Evolutionary conservation across 495 filamentous ascomycete species (phyloP), one percentile per base, ranked within the genome.

Genomic region (Lasiosphaeriaceae sp.): DNA sequence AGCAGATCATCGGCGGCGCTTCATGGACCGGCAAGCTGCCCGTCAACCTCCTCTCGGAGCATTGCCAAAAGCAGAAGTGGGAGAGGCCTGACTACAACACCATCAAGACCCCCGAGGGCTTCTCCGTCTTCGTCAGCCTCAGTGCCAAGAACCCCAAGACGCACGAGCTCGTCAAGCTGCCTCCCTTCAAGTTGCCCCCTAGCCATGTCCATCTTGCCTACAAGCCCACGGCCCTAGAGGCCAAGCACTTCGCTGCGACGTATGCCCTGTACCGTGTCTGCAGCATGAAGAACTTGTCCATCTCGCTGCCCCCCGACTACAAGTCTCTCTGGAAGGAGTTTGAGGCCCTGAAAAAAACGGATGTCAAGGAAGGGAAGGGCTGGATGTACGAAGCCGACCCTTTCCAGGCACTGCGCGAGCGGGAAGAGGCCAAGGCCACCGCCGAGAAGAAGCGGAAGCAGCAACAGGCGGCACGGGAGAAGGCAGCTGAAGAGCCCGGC

Each of bases 311-410:
- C n/a, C 94, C 95, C 1, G 85, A 83, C 53, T 96, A 96, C 64
- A 84, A 82, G 60, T 83, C 86, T 58, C 73, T 96, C 26, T 98
- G 94, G 94, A 93, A 93, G 71, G 83, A 88, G 51, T 96, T 97
- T 64, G 80, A 86, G 46, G 80, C 83, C 2, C 69, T 96, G 56
- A 97, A 95, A 70, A 80, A 80, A 56, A 79, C 84, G 54, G 92
- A 96, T 64, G 75, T 87, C 12, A 85, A 81, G 60, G 83, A 86
- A 51, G 91, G 90, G 11, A 85, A 83, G 58, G 86, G 72, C 5
- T 97, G 93, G 91, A 86, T 96, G 82, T 98, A 97, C 64, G 92
- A 95, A 60, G 93, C 90, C 16, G 95, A 98, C 69, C 94, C 94
- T 0, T 98, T 98, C 72, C 72, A 84, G 41, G 86, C 89, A 4